Percentiles rank a stretch among this genome's conserved stretches.
Evolutionary conservation across 805 yeast species (phyloP).

Genomic region (Yarrowia sp.): DNA sequence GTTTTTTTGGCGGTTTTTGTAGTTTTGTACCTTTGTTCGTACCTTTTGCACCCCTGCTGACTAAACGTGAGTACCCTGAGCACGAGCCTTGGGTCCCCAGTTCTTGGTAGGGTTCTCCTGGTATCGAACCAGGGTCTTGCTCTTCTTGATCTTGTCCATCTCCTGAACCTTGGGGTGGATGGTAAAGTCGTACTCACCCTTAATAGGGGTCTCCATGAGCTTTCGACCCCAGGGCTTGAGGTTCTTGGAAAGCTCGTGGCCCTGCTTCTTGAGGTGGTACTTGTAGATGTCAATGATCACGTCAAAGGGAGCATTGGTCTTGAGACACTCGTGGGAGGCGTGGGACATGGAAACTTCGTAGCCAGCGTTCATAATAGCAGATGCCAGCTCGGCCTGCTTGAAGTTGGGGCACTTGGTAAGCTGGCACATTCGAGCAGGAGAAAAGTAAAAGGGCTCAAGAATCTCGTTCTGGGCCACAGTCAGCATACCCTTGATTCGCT

Average conservation of each 20-base stretch:
- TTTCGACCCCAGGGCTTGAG: conserved; percentile 32
- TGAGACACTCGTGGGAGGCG: conserved; percentile 82
- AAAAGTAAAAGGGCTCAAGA: conserved; percentile 76
- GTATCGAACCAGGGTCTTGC: conserved; percentile 77
- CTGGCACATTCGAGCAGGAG: conserved; percentile 77
- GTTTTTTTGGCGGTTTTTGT: too few species aligned
- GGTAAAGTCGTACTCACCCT: conserved; percentile 55
- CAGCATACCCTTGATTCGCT: conserved; percentile 91
- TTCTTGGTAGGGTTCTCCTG: conserved; percentile 92
- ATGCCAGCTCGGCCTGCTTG: conserved; percentile 69
- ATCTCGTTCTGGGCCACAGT: conserved; percentile 81
- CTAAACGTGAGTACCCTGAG: conserved; percentile 39
- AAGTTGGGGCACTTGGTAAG: conserved; percentile 84
- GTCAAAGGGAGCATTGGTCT: conserved; percentile 89
- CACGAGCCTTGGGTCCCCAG: conserved; percentile 95
- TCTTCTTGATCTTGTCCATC: conserved; percentile 67
- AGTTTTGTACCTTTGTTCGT: neutral
- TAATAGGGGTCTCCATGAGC: conserved; percentile 29
- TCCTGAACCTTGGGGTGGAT: conserved; percentile 61
- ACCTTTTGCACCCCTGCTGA: neutral
- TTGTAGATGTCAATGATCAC: conserved; percentile 67
- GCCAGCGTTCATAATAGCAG: conserved; percentile 86
- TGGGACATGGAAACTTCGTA: conserved; percentile 86
- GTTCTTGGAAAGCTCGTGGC: conserved; percentile 19
- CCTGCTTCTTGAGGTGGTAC: conserved; percentile 15